phyloP scores from a whole-genome alignment of 345 rosid species.

The Isatis tinctoria region DNA sequence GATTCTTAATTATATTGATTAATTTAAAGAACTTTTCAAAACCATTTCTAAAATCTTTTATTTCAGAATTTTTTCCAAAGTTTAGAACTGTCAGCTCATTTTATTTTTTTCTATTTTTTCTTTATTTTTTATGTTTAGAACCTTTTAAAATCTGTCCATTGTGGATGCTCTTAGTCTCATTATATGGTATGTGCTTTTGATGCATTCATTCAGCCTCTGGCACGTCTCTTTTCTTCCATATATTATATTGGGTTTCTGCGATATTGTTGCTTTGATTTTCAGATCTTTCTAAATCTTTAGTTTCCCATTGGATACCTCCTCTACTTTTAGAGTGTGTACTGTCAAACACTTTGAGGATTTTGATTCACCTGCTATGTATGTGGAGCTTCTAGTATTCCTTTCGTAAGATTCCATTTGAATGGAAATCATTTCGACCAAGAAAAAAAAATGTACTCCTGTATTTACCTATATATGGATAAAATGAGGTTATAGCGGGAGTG shows the following conservation, averaged over 20 bases:
- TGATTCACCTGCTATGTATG: neutral
- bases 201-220: neutral
- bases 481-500: neutral
- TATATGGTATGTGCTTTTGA: neutral
- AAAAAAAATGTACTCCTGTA: neutral
- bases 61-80: too few relatives aligned
- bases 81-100: too few relatives aligned
- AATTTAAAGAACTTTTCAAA: too few relatives aligned
- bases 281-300: neutral
- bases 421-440: neutral
- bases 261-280: neutral
- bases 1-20: too few relatives aligned
- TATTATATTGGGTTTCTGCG: neutral
- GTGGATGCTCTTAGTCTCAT: too few relatives aligned
- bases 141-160: too few relatives aligned
- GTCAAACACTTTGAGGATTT: neutral
- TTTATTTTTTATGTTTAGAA: too few relatives aligned
- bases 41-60: too few relatives aligned
- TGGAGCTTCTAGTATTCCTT: constrained; percentile 1
- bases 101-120: too few relatives aligned
- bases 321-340: neutral
- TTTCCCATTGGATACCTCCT: neutral
- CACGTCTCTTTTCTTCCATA: constrained; percentile 1
- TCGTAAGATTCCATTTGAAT: neutral
- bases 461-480: neutral